These are phyloP conservation scores for Pachyrhizus erosus DNA, from an alignment of 306 rosid species.

Conservation along the genomic window DNA sequence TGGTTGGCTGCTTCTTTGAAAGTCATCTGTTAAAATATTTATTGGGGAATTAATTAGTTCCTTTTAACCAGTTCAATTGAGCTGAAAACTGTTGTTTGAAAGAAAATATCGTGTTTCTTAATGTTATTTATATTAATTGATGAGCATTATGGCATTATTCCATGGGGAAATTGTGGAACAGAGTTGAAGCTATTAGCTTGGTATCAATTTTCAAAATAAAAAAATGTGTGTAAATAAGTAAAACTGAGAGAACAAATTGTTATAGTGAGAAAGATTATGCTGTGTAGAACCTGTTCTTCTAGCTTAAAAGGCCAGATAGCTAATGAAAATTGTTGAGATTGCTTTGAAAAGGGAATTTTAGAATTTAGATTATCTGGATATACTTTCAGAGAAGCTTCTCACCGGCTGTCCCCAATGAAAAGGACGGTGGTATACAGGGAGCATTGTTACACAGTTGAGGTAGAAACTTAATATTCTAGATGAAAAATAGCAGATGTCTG, in stretches of 20 bases:
- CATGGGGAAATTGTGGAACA: no score
- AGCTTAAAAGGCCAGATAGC: not conserved
- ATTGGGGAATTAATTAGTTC: not conserved
- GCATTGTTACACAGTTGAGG: not conserved
- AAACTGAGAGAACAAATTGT: not conserved
- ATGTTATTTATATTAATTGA: not conserved
- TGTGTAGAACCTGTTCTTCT: not conserved
- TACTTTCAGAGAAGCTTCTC: not conserved
- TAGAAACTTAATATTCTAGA: not conserved
- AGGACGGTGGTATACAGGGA: not conserved
- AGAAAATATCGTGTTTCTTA: not conserved
- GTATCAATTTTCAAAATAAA: not conserved
- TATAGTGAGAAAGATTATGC: not conserved
- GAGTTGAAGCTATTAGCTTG: not conserved
- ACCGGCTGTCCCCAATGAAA: not conserved
- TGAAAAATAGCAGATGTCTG: not conserved
- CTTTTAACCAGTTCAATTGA: constrained; percentile 18
- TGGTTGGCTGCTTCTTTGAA: constrained; percentile 22
- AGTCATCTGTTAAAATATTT: not conserved
- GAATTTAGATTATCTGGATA: not conserved
- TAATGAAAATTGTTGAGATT: not conserved
- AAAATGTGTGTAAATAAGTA: not conserved
- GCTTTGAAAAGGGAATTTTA: not conserved
- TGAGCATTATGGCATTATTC: not conserved
- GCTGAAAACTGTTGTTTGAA: not conserved